Base-by-base conservation (phyloP, 2,329 filamentous ascomycete genomes). In the Leptographium procerum region DNA sequence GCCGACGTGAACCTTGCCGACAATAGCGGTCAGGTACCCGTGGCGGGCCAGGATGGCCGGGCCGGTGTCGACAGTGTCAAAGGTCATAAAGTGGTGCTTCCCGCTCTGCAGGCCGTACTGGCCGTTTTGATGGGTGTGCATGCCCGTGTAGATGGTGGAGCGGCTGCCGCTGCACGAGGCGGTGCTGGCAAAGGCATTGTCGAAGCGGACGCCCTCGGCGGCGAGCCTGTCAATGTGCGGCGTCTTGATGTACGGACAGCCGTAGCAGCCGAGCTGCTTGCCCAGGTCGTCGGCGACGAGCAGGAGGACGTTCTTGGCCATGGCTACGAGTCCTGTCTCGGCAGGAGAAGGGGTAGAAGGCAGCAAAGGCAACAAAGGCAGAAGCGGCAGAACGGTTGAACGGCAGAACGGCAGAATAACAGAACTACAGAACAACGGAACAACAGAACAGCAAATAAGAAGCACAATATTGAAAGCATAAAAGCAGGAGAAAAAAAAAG, bases 1-100 rank as follows among this genome's bases (percentile, higher is more conserved):
- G 0, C 74, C 74, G 13, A 79, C 76, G 52, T 79, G 77, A 0
- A 79, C 66, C 62, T 79, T 79, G 3, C 75, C 75, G 2, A 78
- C 64, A 26, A 80, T 73, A 0, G 74, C 76, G 0, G 76, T 79
- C 50, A 66, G 69, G 60, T 77, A 77, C 1, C 73, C 75, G 1
- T 66, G 61, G 2, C 64, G 56, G 22, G 69, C 69, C 61, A 79
- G 70, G 0, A 77, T 58, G 0, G 60, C 45, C 1, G 76, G 76
- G 0, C 67, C 65, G 0, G 73, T 74, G 52, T 77, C 69, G 31
- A 78, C 65, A 59, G 75, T 66, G 50, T 75, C 69, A 59, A 72
- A 74, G 0, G 73, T 78, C 60, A 69, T 65, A 55, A 80, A 79
- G 59, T 76, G 73, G 60, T 72, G 69, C 50, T 64, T 61, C 11